A percentile compares a stretch with the other conserved stretches of the same genome.
Conservation (phyloP, 2,329 filamentous ascomycete genomes). For the Diaporthe australafricana region DNA sequence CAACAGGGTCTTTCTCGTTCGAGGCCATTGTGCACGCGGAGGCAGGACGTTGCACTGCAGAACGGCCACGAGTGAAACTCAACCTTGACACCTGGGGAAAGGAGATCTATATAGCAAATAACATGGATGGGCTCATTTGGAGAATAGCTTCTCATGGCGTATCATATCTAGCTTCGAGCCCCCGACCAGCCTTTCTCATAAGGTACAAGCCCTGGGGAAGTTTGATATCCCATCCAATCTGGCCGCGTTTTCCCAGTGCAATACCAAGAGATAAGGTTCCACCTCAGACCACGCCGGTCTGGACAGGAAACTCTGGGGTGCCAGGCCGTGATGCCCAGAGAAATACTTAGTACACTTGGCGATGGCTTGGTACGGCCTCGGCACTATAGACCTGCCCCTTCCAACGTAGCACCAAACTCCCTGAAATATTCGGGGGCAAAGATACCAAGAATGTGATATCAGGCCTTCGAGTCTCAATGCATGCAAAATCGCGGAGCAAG, state of each 20-base stretch:
- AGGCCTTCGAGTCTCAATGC: neutral
- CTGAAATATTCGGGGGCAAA: neutral
- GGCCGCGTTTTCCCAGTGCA: neutral
- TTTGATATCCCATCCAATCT: neutral
- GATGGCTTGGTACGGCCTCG: conserved; percentile 3
- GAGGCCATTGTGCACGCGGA: neutral
- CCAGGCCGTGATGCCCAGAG: neutral
- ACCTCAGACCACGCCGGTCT: neutral
- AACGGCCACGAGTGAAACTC: neutral
- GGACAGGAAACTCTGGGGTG: neutral
- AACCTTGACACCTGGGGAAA: neutral
- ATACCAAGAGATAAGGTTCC: conserved; percentile 22
- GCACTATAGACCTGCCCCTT: conserved; percentile 11
- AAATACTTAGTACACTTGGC: neutral
- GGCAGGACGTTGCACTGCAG: neutral
- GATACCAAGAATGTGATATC: neutral
- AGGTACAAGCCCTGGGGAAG: neutral
- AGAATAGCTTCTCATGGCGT: neutral
- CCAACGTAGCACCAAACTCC: neutral
- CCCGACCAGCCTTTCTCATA: neutral
- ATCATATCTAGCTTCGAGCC: neutral
- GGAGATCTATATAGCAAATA: neutral
- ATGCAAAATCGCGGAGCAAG: too few species aligned
- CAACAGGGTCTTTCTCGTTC: neutral
- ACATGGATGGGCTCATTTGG: too few species aligned